These are phyloP conservation scores for Teratosphaeria pseudoeucalypti DNA, from an alignment of 2,329 filamentous ascomycete species.

Conservation along the genomic window DNA sequence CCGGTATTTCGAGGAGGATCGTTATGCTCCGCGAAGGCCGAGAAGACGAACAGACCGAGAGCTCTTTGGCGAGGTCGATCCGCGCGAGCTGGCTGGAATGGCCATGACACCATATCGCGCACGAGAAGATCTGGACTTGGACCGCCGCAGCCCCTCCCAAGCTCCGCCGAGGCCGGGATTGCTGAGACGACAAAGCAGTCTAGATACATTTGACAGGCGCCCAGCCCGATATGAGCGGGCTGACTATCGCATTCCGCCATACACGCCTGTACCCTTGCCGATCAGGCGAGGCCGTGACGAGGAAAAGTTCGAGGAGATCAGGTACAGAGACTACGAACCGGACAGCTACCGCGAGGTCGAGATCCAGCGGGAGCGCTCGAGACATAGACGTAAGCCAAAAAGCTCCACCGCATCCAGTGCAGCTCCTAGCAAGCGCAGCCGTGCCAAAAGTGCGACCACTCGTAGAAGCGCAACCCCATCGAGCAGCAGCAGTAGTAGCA, in stretches of 20 bases:
- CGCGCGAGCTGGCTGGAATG: conserved; percentile 38
- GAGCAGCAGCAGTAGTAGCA: conserved; percentile 33
- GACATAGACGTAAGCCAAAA: conserved; percentile 18
- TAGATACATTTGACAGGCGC: conserved; percentile 80
- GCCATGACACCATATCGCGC: conserved; percentile 45
- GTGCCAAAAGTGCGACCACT: conserved; percentile 10
- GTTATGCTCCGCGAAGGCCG: conserved; percentile 21
- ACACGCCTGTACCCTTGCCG: conserved; percentile 60
- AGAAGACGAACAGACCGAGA: conserved; percentile 31
- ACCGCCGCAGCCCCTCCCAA: conserved; percentile 1
- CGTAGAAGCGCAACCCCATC: conserved; percentile 25
- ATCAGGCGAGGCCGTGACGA: conserved; percentile 40
- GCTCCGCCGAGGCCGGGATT: conserved; percentile 55
- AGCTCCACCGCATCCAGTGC: conserved; percentile 12
- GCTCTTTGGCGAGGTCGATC: conserved; percentile 38
- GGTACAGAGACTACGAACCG: conserved; percentile 29
- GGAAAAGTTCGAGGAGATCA: conserved; percentile 57
- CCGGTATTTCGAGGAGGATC: conserved; percentile 44
- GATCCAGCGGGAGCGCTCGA: conserved; percentile 36
- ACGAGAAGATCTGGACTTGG: conserved; percentile 41
- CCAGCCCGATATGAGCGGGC: conserved; percentile 50
- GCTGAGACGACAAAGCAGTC: conserved; percentile 71
- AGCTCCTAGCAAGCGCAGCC: conserved; percentile 9
- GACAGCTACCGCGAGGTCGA: conserved; percentile 42
- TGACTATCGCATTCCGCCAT: conserved; percentile 52